Evolutionary conservation across 1,284 basidiomycete genomes (phyloP).

Genomic region (Kwoniella shivajii): DNA sequence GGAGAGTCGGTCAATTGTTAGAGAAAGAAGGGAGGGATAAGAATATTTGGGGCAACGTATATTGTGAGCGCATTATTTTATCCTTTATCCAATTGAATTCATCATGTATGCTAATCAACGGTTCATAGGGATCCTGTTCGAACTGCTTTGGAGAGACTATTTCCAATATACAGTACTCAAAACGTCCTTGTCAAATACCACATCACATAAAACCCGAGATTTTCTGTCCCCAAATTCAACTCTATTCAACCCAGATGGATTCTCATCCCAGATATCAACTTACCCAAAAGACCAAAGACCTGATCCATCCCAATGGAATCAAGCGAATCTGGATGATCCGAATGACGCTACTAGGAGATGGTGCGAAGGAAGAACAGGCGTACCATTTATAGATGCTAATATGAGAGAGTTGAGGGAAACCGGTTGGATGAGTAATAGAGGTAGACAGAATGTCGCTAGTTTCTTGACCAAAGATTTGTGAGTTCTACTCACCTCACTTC

Average conservation of each 20-base stretch:
- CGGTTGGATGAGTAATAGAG: conserved; percentile 62
- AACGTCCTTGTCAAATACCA: conserved; percentile 18
- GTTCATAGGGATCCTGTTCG: conserved; percentile 54
- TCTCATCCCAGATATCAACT: conserved; percentile 50
- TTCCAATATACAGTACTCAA: conserved; percentile 55
- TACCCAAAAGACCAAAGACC: conserved; percentile 28
- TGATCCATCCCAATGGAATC: conserved; percentile 30
- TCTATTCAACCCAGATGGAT: conserved; percentile 57
- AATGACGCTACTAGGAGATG: conserved; percentile 49
- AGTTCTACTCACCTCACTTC: conserved; percentile 9
- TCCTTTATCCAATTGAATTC: too few relatives aligned
- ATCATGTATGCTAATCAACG: neutral
- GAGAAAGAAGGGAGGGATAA: conserved; percentile 30
- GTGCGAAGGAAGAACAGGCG: conserved; percentile 59
- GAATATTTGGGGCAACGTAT: conserved; percentile 32
- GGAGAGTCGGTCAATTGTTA: conserved; percentile 40
- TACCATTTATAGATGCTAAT: conserved; percentile 62
- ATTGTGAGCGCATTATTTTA: conserved; percentile 30
- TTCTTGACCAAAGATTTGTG: conserved; percentile 60
- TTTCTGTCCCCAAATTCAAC: conserved; percentile 27
- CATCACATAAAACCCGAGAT: conserved; percentile 3
- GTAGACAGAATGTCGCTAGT: conserved; percentile 62
- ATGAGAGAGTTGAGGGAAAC: conserved; percentile 59
- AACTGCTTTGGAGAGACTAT: conserved; percentile 62
- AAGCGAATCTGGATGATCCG: conserved; percentile 30